Evolutionary conservation across 2,329 filamentous ascomycete genomes (phyloP).

Genomic region (Fusarium hainanense): DNA sequence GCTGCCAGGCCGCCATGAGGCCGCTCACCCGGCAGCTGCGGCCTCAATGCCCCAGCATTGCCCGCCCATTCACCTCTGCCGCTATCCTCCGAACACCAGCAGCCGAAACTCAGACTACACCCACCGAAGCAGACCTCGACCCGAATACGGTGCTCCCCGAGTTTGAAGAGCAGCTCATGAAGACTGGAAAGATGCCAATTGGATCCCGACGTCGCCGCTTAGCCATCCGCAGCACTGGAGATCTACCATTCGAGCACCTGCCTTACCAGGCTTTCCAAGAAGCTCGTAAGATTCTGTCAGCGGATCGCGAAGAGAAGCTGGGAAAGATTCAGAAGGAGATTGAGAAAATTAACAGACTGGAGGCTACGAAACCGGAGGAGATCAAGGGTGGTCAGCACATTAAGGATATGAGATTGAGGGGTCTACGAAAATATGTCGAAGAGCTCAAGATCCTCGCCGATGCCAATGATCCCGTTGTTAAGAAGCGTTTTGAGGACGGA

Average conservation of each 20-base stretch:
- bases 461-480: constrained; percentile 93
- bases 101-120: constrained; percentile 44
- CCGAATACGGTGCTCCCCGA: constrained; percentile 73
- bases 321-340: constrained; percentile 75
- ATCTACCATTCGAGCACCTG: constrained; percentile 89
- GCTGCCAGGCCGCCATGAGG: constrained; percentile 68
- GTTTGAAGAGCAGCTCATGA: constrained; percentile 73
- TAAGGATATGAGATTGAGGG: constrained; percentile 74
- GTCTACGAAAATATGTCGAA: constrained; percentile 78
- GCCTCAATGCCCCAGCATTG: constrained; percentile 49
- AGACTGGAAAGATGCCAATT: constrained; percentile 75
- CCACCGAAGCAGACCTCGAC: constrained; percentile 61
- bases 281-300: constrained; percentile 82
- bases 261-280: constrained; percentile 99
- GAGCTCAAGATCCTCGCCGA: constrained; percentile 88
- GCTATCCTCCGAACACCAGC: constrained; percentile 44
- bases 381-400: constrained; percentile 70
- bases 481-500: constrained; percentile 93
- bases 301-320: constrained; percentile 85
- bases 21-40: constrained; percentile 66
- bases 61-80: constrained; percentile 52
- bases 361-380: constrained; percentile 66
- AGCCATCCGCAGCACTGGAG: constrained; percentile 71
- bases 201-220: constrained; percentile 87
- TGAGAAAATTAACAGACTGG: constrained; percentile 74